These are phyloP conservation scores for Eucalyptus erythrocorys DNA, from an alignment of 345 rosid genomes.

Conservation along the genomic window DNA sequence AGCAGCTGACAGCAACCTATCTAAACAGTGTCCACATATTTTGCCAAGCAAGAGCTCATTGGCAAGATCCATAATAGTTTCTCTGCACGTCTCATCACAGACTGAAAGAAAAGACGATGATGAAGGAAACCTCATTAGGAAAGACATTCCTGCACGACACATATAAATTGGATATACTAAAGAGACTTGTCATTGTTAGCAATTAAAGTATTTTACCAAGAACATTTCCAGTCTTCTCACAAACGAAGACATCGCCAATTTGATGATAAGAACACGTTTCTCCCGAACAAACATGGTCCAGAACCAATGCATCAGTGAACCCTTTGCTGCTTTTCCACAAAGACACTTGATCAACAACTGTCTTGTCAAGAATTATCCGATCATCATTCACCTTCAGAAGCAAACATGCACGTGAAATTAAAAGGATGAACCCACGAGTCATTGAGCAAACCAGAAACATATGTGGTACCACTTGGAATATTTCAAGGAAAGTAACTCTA, in stretches of 20 bases:
- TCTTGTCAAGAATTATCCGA: constrained; percentile 67
- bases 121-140: not conserved
- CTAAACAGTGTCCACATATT: constrained; percentile 85
- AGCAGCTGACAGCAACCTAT: constrained; percentile 28
- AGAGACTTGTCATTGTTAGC: too few relatives aligned
- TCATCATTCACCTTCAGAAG: constrained; percentile 67
- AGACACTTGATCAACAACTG: constrained; percentile 73
- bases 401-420: not conserved
- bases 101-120: constrained; percentile 21
- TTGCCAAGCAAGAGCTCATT: constrained; percentile 74
- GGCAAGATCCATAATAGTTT: constrained; percentile 39
- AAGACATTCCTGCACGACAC: not conserved
- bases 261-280: too few relatives aligned
- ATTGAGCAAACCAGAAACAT: not conserved
- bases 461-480: not conserved
- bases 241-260: too few relatives aligned
- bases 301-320: constrained; percentile 37
- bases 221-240: too few relatives aligned
- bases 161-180: too few relatives aligned
- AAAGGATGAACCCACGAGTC: not conserved
- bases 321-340: constrained; percentile 72
- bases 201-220: too few relatives aligned
- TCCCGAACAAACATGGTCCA: constrained; percentile 75
- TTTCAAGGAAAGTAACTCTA: not conserved
- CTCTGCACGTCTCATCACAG: constrained; percentile 85